Evolutionary conservation across 148 eudicot genomes (phyloP), one percentile per base, ranked within the genome.

Genomic region (Beta vulgaris): DNA sequence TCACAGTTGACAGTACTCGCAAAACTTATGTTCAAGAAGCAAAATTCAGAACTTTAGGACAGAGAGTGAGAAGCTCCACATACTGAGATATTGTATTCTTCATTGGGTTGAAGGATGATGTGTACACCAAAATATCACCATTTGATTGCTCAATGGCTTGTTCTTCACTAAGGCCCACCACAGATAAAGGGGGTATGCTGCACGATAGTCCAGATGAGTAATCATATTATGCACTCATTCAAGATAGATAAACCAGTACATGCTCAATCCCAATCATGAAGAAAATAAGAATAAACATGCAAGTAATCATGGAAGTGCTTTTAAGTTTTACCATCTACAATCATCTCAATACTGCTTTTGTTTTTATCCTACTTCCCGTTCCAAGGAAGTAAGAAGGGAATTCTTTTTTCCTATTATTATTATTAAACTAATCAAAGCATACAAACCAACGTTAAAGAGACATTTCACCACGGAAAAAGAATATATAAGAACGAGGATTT

Each of bases 151-250:
- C 94, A 63, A 92, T 73, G 72, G 99, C 99, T 81, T 91, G 87
- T 79, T 95, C 94, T 85, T 95, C 99, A 82, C 92, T 95, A 55
- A 89, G 89, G 57, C 99, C 99, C 60, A 92, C 97, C 63, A 95
- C 94, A 68, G 99, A 89, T 44, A 95, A 93, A 64, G 97, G 94
- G 18, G 99, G 99, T 81, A 95, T 91, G 89, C 99, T 95, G 97
- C 73, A 75, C 73, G 71, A 76, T 36, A 81, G 72, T 40, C 82
- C 44, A 60, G 75, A 77, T 36, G n/a, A 59, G 42, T 31, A 53
- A 66, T 53, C 26, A 75, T 40, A 48, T 39, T 40, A 46, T 60
- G 65, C 40, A 44, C 36, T 71, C 29, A 35, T 16, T 34, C 9
- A 29, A 55, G 29, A 23, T 10, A 16, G 25, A 46, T 3, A 53